Base-by-base conservation (phyloP, 164 flowering plant genomes). In the Umbilicus rupestris region DNA sequence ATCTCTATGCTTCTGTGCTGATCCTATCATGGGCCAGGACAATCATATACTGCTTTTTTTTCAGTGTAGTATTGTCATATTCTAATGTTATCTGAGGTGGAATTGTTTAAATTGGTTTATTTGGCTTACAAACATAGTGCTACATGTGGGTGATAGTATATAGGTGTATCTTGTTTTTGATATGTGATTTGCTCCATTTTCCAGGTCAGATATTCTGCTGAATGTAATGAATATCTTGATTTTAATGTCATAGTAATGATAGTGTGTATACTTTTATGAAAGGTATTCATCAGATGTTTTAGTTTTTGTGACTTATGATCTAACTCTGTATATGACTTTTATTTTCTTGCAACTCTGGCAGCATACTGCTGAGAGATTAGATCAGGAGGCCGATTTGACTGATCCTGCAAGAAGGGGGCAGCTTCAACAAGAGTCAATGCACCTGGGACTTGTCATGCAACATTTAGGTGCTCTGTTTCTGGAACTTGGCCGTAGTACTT, bases 381-480 rank as follows among this genome's bases (percentile, higher is more conserved):
- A 92, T 78, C 82, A 76, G 67, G 91, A 88, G 42, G 83, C 82
- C n/a, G 67, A 68, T 44, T 80, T 85, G 28, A 75, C 77, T 70
- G 97, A 88, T 79, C 76, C 85, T 49, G 47, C 73, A 20, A 70
- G 82, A 2, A 83, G 97, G 74, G 78, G 76, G 42, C 91, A 85
- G 75, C 79, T 90, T 65, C 99, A 92, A 78, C 45, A 82, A 46
- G 92, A 90, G 67, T 74, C 91, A 28, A 66, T 75, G 66, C 97
- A 80, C 75, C 68, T 78, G 19, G 97, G 99, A 24, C 74, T 84
- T 68, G 86, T 84, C 28, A 84, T 92, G 91, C 99, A 95, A 73
- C 98, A 92, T 77, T 76, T 95, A 68, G 99, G 99, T 59, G 87
- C 97, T 65, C 94, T 95, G 57, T 66, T 95, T 55, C 77, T 95